Evolutionary conservation across 768 basidiomycete genomes (phyloP), one percentile per base, ranked within the genome.

Genomic region (Leccinum subgranulosum): DNA sequence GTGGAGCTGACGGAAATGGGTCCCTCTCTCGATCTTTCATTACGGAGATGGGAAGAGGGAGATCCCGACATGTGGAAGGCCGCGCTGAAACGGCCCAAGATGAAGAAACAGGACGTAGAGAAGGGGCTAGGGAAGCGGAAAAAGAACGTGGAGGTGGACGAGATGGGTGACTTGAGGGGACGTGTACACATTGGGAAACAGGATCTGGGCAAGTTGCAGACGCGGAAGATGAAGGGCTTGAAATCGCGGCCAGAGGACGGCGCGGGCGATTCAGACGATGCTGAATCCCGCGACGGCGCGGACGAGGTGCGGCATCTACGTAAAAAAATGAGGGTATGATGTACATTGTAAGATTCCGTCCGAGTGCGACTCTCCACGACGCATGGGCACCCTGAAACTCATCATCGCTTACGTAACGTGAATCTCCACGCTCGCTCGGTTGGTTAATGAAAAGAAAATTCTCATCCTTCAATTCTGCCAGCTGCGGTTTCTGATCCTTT

Each of bases 111-210:
- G 58, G 91, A 94, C 34, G 75, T 96, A 49, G 92, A 91, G 75
- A 85, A 81, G 70, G 93, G 94, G 0, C 68, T 93, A 10, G 93
- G 92, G n/a, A 92, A 91, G 81, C 92, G 90, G 81, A 84, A 81
- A 74, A 95, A 94, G 84, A 99, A 99, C 69, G 69, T 93, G 74
- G 93, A 94, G 77, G 91, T 94, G 66, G 96, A 99, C 77, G 93
- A 92, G 73, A 97, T 98, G 96, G 97, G 97, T 56, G 92, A 99
- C 70, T 73, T 94, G 74, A 83, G 96, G 66, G 97, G 95, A 46
- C 81, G 85, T 57, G 84, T 99, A 28, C 95, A 98, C 73, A 74
- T 98, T 55, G 90, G 77, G 57, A 92, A 85, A 72, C 96, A 99
- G 77, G 92, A 98, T 74, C 71, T 99, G 65, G 74, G 73, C 62